A percentile compares a stretch with the other conserved stretches of the same genome.
phyloP scores from a whole-genome alignment of 331 rosid species.

The Pyrus hybrid region DNA sequence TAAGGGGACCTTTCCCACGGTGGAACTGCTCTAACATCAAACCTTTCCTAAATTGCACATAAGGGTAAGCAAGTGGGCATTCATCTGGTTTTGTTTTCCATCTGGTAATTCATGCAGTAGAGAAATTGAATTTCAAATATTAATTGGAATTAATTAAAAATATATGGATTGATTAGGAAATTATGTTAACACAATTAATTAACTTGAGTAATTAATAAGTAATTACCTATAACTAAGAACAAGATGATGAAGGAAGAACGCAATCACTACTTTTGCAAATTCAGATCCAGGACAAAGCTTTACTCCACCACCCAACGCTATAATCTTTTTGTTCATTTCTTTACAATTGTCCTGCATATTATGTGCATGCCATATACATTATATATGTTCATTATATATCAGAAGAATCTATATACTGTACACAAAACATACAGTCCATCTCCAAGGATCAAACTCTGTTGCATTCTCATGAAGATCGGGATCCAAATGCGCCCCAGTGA shows the following conservation, averaged over 20 bases:
- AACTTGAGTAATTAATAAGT: neutral
- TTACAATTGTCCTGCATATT: constrained; percentile 6
- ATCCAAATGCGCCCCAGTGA: constrained; percentile 59
- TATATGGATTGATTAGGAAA: neutral
- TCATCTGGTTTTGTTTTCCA: constrained; percentile 62
- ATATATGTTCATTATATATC: too few species aligned
- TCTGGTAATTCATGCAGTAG: constrained; percentile 17
- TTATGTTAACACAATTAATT: neutral
- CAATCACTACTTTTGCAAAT: constrained; percentile 62
- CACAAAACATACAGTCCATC: constrained; percentile 60
- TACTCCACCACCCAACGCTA: constrained; percentile 77
- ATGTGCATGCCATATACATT: too few species aligned
- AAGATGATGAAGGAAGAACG: constrained; percentile 73
- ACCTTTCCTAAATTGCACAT: constrained; percentile 50
- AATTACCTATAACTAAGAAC: constrained; percentile 67
- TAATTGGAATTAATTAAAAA: neutral
- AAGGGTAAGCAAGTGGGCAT: constrained; percentile 67
- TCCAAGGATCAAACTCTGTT: constrained; percentile 52
- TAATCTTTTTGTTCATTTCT: constrained; percentile 39
- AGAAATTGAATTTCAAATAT: neutral
- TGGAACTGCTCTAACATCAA: too few species aligned
- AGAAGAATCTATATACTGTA: neutral
- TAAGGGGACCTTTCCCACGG: too few species aligned
- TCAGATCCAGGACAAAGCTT: constrained; percentile 80
- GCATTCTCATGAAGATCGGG: constrained; percentile 42